Percentiles rank a stretch among this genome's conserved stretches.
phyloP scores from a whole-genome alignment of 1,284 basidiomycete species.

The Ceratobasidium sp. region DNA sequence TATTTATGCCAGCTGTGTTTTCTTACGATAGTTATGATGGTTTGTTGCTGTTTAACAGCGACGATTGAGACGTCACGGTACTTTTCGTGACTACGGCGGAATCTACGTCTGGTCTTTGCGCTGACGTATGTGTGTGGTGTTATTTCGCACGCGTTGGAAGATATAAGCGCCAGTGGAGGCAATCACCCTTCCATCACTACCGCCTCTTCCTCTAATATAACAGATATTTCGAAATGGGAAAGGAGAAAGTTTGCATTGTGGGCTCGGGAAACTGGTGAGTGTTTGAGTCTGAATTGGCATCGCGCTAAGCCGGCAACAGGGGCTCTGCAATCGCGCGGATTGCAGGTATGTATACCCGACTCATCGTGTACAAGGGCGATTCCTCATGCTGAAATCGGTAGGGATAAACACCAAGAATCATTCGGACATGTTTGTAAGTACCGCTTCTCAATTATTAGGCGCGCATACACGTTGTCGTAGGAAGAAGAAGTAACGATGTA shows the following conservation, averaged over 20 bases:
- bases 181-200: too few relatives aligned
- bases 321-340: slow-evolving; percentile 67
- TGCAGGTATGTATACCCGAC: slow-evolving; percentile 52
- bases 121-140: too few relatives aligned
- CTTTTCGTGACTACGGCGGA: neutral
- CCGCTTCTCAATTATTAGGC: neutral
- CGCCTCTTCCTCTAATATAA: neutral
- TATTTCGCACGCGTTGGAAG: too few relatives aligned
- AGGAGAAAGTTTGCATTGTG: slow-evolving; percentile 65
- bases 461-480: slow-evolving; percentile 33
- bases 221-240: slow-evolving; percentile 46
- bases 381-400: slow-evolving; percentile 6
- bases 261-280: slow-evolving; percentile 56
- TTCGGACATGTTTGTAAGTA: slow-evolving; percentile 55
- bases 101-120: too few relatives aligned
- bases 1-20: slow-evolving; percentile 5
- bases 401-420: slow-evolving; percentile 60
- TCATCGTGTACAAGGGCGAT: slow-evolving; percentile 10
- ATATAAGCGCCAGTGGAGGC: too few relatives aligned
- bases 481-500: slow-evolving; percentile 62
- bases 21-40: neutral
- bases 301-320: slow-evolving; percentile 52
- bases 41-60: neutral
- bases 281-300: neutral
- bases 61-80: slow-evolving; percentile 7